A percentile compares a stretch with the other conserved stretches of the same genome.
These are phyloP conservation scores for Lachnellula suecica DNA, from an alignment of 2,329 filamentous ascomycete species.

Conservation along the genomic window DNA sequence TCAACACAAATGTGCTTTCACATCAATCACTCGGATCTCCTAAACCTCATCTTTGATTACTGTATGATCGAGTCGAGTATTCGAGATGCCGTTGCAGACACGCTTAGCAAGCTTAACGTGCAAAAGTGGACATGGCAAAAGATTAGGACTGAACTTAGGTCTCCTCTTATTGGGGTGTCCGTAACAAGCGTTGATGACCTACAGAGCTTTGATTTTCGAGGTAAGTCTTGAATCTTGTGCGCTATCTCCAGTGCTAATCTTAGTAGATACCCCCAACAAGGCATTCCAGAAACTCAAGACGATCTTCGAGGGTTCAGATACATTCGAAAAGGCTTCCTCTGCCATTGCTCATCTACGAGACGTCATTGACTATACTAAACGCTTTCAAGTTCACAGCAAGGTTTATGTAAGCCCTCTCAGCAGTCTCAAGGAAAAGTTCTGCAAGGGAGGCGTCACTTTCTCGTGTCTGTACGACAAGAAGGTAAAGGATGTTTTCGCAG, in stretches of 20 bases:
- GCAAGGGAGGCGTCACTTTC: slow-evolving; percentile 81
- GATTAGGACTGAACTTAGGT: slow-evolving; percentile 77
- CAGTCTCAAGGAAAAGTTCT: slow-evolving; percentile 91
- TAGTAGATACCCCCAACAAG: slow-evolving; percentile 52
- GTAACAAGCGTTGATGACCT: slow-evolving; percentile 90
- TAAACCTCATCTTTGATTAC: slow-evolving; percentile 86
- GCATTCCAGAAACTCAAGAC: slow-evolving; percentile 58
- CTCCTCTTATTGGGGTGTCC: slow-evolving; percentile 77
- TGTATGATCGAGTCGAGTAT: slow-evolving; percentile 74
- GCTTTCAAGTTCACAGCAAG: slow-evolving; percentile 72
- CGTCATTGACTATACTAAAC: slow-evolving; percentile 73
- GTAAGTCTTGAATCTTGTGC: slow-evolving; percentile 39
- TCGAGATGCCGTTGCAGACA: slow-evolving; percentile 73
- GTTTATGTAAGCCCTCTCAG: slow-evolving; percentile 83
- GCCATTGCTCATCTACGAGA: slow-evolving; percentile 79
- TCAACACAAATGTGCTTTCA: slow-evolving; percentile 81
- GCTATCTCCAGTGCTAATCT: background rate
- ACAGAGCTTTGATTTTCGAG: slow-evolving; percentile 86
- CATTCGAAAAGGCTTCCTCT: slow-evolving; percentile 71
- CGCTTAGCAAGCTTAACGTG: slow-evolving; percentile 84
- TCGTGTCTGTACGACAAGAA: slow-evolving; percentile 87
- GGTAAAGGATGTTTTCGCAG: slow-evolving; percentile 82
- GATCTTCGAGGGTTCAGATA: slow-evolving; percentile 61
- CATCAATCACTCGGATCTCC: slow-evolving; percentile 81
- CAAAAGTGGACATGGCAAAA: slow-evolving; percentile 79